A percentile compares a stretch with the other conserved stretches of the same genome.
These are phyloP conservation scores for Fraxinus sp. DNA, from an alignment of 305 asterid genomes.

Conservation along the genomic window DNA sequence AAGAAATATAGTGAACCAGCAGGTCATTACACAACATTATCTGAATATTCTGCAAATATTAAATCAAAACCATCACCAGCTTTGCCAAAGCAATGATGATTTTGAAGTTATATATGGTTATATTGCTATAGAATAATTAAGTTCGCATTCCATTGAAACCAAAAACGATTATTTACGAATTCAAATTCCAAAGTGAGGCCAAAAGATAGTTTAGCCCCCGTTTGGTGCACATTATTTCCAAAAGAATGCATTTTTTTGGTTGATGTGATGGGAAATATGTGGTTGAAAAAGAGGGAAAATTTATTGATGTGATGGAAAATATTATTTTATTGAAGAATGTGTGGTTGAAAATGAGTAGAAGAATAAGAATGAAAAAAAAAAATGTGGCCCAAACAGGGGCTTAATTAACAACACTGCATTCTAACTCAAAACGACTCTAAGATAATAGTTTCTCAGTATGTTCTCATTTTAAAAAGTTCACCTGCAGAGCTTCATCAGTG, in stretches of 20 bases:
- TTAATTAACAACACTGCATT: conserved; percentile 1
- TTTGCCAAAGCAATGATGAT: not conserved
- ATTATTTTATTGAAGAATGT: too few species aligned
- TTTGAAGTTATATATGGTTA: conserved; percentile 6
- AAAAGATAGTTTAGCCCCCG: not conserved
- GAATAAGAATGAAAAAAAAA: too few species aligned
- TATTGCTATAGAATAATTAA: not conserved
- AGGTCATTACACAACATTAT: conserved; percentile 13
- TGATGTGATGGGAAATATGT: too few species aligned
- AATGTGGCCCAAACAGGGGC: too few species aligned
- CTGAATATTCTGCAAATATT: conserved; percentile 8
- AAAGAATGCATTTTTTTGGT: too few species aligned
- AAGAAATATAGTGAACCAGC: not conserved
- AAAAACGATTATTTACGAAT: not conserved
- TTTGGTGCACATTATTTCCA: too few species aligned
- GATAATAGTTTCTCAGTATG: not conserved
- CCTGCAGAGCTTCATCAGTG: conserved; percentile 80
- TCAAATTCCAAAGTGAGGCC: not conserved
- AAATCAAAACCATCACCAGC: conserved; percentile 16
- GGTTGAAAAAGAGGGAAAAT: too few species aligned
- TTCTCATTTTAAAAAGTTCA: conserved; percentile 23
- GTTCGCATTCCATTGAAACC: not conserved
- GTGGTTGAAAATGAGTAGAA: too few species aligned
- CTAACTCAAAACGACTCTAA: conserved; percentile 11
- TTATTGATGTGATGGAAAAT: too few species aligned